Evolutionary conservation across 2,329 filamentous ascomycete species (phyloP).

Genomic region (Acephala macrosclerotiorum): DNA sequence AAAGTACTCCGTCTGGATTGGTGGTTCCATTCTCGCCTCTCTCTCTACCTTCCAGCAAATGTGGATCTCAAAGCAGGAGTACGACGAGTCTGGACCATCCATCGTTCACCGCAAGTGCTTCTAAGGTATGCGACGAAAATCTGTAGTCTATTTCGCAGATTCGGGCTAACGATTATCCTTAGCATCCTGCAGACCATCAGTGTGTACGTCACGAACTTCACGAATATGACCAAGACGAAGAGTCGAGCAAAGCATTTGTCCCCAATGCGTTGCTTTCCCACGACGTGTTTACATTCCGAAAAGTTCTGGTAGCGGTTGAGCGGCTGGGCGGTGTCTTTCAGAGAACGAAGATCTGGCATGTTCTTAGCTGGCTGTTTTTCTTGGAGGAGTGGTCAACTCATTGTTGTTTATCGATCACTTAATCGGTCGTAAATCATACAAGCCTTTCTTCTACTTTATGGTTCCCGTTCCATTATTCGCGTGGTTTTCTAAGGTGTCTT

Average conservation of each 20-base stretch:
- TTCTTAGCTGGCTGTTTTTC: slow-evolving; percentile 42
- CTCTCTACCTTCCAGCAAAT: slow-evolving; percentile 99
- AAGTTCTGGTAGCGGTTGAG: slow-evolving; percentile 46
- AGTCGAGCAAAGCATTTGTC: slow-evolving; percentile 39
- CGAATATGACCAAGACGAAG: slow-evolving; percentile 44
- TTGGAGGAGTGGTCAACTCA: slow-evolving; percentile 41
- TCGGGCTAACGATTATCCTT: slow-evolving; percentile 22
- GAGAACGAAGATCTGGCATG: slow-evolving; percentile 39
- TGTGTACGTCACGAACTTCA: slow-evolving; percentile 44
- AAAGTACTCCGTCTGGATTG: slow-evolving; percentile 99
- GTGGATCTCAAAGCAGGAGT: slow-evolving; percentile 99
- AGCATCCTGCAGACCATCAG: slow-evolving; percentile 36
- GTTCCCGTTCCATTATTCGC: slow-evolving; percentile 24
- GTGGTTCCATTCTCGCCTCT: slow-evolving; percentile 99
- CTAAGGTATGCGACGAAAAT: slow-evolving; percentile 76
- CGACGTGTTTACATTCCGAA: slow-evolving; percentile 44
- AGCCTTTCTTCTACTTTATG: slow-evolving; percentile 37
- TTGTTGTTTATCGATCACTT: slow-evolving; percentile 42
- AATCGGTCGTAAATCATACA: slow-evolving; percentile 43
- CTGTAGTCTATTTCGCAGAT: not conserved
- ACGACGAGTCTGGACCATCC: slow-evolving; percentile 99
- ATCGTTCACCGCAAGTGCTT: slow-evolving; percentile 99
- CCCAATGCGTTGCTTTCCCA: slow-evolving; percentile 40
- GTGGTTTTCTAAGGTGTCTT: slow-evolving; percentile 34
- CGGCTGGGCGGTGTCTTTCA: slow-evolving; percentile 42